Base-by-base conservation (phyloP, 2,329 filamentous ascomycete genomes). In the Tolypocladium ophioglossoides region DNA sequence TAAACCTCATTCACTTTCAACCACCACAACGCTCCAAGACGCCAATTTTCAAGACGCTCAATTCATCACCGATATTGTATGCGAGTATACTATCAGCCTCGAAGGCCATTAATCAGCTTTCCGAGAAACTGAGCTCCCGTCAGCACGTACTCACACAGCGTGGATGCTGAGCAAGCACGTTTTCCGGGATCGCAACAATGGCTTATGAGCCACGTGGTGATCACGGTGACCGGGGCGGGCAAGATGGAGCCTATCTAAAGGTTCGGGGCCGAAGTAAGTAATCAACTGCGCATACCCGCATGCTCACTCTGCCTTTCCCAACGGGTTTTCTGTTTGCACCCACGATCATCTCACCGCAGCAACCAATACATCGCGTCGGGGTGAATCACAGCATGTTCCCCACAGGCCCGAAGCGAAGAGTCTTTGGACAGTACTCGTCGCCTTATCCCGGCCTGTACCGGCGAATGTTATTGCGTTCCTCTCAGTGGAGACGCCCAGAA, bases 121-220 rank as follows among this genome's bases (percentile, higher is more conserved):
- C n/a, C 18, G 27, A 32, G 27, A 20, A 12, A 6, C 10, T 10
- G 44, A 20, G 44, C 44, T 34, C 27, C 4, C 30, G n/a, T 7
- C 27, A 8, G 18, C 27, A 12, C 6, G 24, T 20, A 5, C 34
- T 40, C 52, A 27, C 46, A 14, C 12, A 34, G 47, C 49, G 44
- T 60, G 63, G 41, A 66, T 66, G 64, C 55, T 56, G 59, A 57
- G 55, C 54, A 34, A n/a, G n/a, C 44, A 50, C 37, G 27, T 30
- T 32, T 49, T 22, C n/a, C n/a, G 22, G n/a, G 12, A 39, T 40
- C 54, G 50, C 52, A 48, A 40, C 60, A 54, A 80, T 80, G 78
- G 74, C 78, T 63, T 79, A 78, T 65, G 77, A 79, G 71, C 73
- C 75, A 66, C 74, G 77, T 59, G 74, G 76, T 63, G 77, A 78